phyloP scores from a whole-genome alignment of 2,329 filamentous ascomycete species.

The Trichothecium roseum region DNA sequence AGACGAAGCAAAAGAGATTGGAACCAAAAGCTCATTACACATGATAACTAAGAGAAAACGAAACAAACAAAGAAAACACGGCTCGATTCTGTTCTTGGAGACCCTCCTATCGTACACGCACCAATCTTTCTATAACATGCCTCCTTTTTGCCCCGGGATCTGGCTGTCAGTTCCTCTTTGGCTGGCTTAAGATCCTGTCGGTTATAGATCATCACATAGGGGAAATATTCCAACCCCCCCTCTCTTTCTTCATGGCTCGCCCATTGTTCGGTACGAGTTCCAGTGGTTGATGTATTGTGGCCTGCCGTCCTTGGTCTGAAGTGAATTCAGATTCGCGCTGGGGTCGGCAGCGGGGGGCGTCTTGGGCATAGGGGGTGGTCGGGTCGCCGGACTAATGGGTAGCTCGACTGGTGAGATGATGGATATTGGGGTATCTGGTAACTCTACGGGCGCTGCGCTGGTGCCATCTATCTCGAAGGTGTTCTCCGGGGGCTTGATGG shows the following conservation, averaged over 20 bases:
- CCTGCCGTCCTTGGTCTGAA: constrained; percentile 16
- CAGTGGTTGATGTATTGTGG: constrained; percentile 25
- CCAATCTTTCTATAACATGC: too few relatives aligned
- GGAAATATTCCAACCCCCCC: too few relatives aligned
- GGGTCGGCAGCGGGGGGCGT: constrained; percentile 14
- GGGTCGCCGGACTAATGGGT: constrained; percentile 1
- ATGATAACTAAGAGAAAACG: not conserved
- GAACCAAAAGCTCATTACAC: not conserved
- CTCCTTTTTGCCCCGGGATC: too few relatives aligned
- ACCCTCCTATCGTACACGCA: not conserved
- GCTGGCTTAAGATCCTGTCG: too few relatives aligned
- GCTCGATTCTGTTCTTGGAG: not conserved
- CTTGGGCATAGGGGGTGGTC: constrained; percentile 6
- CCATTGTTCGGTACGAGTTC: constrained; percentile 19
- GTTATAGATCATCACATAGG: too few relatives aligned
- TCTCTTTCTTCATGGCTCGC: constrained; percentile 1
- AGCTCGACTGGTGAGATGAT: not conserved
- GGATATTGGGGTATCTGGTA: constrained; percentile 13
- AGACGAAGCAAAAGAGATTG: too few relatives aligned
- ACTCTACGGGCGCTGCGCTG: constrained; percentile 18
- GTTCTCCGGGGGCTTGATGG: constrained; percentile 13
- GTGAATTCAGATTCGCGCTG: constrained; percentile 21
- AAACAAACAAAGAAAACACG: constrained; percentile 3
- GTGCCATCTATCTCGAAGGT: constrained; percentile 28
- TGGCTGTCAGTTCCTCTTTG: too few relatives aligned